Conservation (phyloP, 495 filamentous ascomycete species). For the Halenospora varia region DNA sequence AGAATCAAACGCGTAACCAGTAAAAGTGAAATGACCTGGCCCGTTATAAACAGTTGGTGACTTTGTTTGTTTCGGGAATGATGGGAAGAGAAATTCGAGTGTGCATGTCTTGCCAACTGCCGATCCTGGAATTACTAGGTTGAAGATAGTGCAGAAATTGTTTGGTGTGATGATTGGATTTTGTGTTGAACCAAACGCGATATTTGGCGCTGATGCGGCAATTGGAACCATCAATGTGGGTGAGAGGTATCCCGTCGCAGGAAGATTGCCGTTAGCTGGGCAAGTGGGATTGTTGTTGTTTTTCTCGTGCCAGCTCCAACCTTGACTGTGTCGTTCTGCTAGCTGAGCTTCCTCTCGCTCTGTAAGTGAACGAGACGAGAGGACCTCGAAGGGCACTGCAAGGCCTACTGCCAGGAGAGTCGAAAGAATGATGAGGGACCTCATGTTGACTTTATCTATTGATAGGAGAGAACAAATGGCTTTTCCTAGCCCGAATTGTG, state of each 20-base stretch:
- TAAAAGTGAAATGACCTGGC: conserved; percentile 3
- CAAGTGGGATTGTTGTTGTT: background rate
- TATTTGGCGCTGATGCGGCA: conserved; percentile 47
- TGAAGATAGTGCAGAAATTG: conserved; percentile 57
- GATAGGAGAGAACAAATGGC: background rate
- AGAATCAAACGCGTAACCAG: conserved; percentile 2
- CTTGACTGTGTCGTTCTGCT: too few relatives aligned
- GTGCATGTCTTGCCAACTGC: conserved; percentile 56
- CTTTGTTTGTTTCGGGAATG: conserved; percentile 36
- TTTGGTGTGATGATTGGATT: conserved; percentile 48
- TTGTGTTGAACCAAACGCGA: conserved; percentile 45
- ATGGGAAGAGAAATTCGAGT: conserved; percentile 63
- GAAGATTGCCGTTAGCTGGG: background rate
- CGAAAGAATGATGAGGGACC: background rate
- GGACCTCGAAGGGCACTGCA: background rate
- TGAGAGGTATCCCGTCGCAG: conserved; percentile 21
- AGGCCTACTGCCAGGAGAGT: background rate
- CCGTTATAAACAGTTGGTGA: conserved; percentile 34
- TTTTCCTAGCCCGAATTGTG: too few relatives aligned
- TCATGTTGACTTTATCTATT: too few relatives aligned
- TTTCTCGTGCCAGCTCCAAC: too few relatives aligned
- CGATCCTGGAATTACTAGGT: conserved; percentile 56
- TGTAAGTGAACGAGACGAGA: background rate
- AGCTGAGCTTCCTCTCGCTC: background rate
- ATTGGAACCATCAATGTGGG: conserved; percentile 65